Conservation (phyloP, 148 eudicot genomes). For the Vaccinium myrtillus region DNA sequence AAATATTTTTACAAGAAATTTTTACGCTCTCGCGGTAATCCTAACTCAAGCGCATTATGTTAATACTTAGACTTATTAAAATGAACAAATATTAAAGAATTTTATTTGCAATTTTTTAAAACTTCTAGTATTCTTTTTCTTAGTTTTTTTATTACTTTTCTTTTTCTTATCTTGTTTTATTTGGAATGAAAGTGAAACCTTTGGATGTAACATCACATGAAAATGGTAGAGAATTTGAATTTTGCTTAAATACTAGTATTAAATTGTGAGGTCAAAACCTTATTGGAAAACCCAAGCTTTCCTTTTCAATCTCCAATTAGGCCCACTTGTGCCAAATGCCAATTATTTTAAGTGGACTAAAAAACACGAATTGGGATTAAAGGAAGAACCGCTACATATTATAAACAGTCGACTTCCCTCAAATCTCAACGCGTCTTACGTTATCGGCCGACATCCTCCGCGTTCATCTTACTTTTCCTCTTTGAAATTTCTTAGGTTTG, state of each 20-base stretch:
- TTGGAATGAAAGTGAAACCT: neutral
- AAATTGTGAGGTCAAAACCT: neutral
- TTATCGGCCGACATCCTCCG: neutral
- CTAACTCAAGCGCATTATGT: neutral
- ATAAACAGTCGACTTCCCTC: neutral
- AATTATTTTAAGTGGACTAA: neutral
- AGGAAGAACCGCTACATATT: neutral
- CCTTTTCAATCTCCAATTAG: neutral
- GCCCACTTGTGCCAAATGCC: neutral
- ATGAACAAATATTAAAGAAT: too few species aligned
- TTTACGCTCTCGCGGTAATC: neutral
- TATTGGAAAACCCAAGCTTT: neutral
- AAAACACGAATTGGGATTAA: neutral
- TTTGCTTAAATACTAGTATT: neutral
- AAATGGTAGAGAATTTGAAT: neutral
- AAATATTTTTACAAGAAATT: neutral
- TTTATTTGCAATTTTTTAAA: too few species aligned
- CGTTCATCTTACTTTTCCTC: neutral
- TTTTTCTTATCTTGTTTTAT: too few species aligned
- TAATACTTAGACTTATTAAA: too few species aligned
- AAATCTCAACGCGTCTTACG: constrained; percentile 2
- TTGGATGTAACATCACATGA: neutral
- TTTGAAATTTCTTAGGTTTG: neutral
- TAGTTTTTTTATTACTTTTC: too few species aligned
- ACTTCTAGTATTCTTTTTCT: too few species aligned